A percentile compares a stretch with the other conserved stretches of the same genome.
These are phyloP conservation scores for Hypoxylon perforatum DNA, from an alignment of 495 filamentous ascomycete species.

Conservation along the genomic window DNA sequence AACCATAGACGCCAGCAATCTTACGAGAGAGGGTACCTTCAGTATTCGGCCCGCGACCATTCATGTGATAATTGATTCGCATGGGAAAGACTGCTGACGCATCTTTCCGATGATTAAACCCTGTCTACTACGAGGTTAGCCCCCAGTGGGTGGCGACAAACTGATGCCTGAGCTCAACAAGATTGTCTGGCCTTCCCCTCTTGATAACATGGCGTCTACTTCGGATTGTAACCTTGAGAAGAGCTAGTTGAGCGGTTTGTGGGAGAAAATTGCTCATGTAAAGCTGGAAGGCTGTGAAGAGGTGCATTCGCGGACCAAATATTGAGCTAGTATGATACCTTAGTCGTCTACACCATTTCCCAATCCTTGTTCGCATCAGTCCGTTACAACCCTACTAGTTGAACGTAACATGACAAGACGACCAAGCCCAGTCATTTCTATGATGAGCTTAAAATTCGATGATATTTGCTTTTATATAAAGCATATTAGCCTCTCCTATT, in stretches of 20 bases:
- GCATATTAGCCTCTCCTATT: not conserved
- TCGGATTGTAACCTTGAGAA: not conserved
- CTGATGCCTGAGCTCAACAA: slow-evolving; percentile 14
- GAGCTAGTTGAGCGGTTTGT: slow-evolving; percentile 1
- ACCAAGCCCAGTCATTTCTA: not conserved
- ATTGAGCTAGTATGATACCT: not conserved
- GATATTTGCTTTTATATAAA: not conserved
- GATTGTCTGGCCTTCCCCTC: not conserved
- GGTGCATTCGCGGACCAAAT: not conserved
- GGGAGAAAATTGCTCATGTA: not conserved
- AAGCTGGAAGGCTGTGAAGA: not conserved
- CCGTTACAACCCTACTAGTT: not conserved
- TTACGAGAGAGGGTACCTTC: not conserved
- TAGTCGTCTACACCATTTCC: not conserved
- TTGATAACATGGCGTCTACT: not conserved
- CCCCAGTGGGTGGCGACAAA: slow-evolving; percentile 14
- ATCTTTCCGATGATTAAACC: slow-evolving; percentile 24
- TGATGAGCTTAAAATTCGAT: not conserved
- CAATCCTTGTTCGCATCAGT: slow-evolving; percentile 6
- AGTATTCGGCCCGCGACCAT: slow-evolving; percentile 15
- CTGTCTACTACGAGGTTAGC: slow-evolving; percentile 12
- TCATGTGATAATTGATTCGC: slow-evolving; percentile 13
- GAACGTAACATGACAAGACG: not conserved
- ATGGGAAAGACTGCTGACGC: slow-evolving; percentile 6
- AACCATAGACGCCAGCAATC: slow-evolving; percentile 1